Evolutionary conservation across 306 rosid species (phyloP), one percentile per base, ranked within the genome.

Genomic region (Quercus agrifolia): DNA sequence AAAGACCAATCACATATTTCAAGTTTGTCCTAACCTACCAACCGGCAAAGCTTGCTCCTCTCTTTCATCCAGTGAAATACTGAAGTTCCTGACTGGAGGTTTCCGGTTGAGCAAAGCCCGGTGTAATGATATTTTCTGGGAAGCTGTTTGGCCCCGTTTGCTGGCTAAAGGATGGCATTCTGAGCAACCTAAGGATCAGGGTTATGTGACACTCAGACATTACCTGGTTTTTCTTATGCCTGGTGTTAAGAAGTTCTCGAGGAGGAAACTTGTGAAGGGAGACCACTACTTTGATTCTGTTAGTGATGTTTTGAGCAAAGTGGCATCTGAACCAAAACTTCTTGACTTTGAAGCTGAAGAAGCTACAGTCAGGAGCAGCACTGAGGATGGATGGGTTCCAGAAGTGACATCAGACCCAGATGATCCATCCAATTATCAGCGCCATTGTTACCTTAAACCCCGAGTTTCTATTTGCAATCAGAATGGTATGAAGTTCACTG

Each of bases 131-230:
- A 88, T 93, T 58, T 93, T 93, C 81, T 91, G 98, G 98, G 93
- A 89, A 75, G 98, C 98, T 76, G 92, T 93, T 77, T 93, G 98
- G 98, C 98, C 97, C 19, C 97, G 95, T 74, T 88, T 90, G 80
- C 85, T 92, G 6, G 95, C 89, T 35, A 92, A 86, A 81, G 97
- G 95, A 67, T 92, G 97, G 95, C 91, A 90, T 82, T 90, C 96
- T 6, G 93, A 90, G 91, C 93, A 87, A 71, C 91, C 89, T 13
- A 83, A 84, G 81, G 82, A 83, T 81, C 94, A 80, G 73, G 89
- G 86, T 61, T 88, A 80, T 80, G 61, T 86, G 52, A 84, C 85
- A 70, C 82, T 92, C 67, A 83, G 84, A 70, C 74, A 79, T 64
- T 72, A 72, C 74, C 74, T 92, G 77, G 95, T 89, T 79, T 92